Base-by-base conservation (phyloP, 805 yeast species). In the Brettanomyces anomalus region DNA sequence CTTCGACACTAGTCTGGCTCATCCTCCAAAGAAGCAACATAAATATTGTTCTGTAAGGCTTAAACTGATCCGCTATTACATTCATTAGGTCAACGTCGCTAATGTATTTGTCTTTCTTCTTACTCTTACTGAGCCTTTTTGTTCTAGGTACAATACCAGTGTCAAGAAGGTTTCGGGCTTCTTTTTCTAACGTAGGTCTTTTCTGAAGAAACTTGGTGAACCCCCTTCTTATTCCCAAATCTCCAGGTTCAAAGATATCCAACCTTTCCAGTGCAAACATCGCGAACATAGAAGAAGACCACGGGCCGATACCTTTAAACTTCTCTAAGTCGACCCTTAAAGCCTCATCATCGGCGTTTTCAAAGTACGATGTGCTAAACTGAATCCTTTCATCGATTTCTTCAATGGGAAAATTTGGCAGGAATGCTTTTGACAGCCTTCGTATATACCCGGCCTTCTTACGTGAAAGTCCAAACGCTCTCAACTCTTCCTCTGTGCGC, bases 241-340 rank as follows among this genome's bases (percentile, higher is more conserved):
- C 97, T 16, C 79, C 85, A 4, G 74, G 65, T 4, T 93, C 81
- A 58, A 86, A 86, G 0, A 85, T 76, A 57, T 89, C 80, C 55
- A 75, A 56, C 44, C 85, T 70, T 20, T 71, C 71, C 37, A 88
- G 62, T 1, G 84, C 82, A 55, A 86, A 86, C 18, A 81, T 55
- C 15, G 85, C 61, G 60, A 87, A 89, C 96, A 89, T 89, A 43
- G 82, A 83, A 0, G 93, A 89, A 4, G 88, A 77, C 97, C 97
- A 89, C 2, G 71, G 71, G 0, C 93, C 94, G 15, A 85, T 72
- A 0, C 94, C 94, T 53, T 83, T 82, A 47, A 83, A 52, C 11
- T 40, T 41, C 33, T 55, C 57, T 20, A 56, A 44, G 37, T 46
- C 49, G 5, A 28, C 17, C 35, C 42, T 43, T 16, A 56, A 31